These are phyloP conservation scores for Solanum paucissectum DNA, from an alignment of 257 asterid species.

Conservation along the genomic window DNA sequence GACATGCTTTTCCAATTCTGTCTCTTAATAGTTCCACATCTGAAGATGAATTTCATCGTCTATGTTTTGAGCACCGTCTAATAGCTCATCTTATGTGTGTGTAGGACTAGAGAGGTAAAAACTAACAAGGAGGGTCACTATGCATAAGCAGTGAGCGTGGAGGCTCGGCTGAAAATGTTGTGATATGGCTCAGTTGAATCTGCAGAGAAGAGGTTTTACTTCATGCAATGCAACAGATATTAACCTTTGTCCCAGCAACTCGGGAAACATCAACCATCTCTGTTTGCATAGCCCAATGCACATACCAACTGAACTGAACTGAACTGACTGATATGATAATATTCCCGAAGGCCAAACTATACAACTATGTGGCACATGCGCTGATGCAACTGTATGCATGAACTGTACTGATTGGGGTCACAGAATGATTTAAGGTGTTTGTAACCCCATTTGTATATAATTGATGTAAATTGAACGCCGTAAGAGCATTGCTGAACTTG, in stretches of 20 bases:
- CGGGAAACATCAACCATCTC: neutral
- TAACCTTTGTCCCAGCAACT: neutral
- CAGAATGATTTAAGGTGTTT: neutral
- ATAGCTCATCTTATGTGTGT: neutral
- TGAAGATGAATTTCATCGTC: neutral
- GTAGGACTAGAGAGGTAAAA: neutral
- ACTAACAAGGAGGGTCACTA: neutral
- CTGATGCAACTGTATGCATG: neutral
- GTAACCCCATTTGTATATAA: neutral
- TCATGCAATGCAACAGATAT: neutral
- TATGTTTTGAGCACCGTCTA: neutral
- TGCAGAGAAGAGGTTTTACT: neutral
- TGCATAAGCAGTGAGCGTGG: neutral
- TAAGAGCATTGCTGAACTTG: neutral
- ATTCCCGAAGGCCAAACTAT: neutral
- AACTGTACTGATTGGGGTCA: neutral
- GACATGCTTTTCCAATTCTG: neutral
- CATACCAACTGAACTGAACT: neutral
- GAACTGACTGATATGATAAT: neutral
- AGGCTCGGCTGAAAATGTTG: neutral
- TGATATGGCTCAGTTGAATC: neutral
- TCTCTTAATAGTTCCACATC: neutral
- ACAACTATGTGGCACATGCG: neutral
- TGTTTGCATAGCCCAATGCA: neutral
- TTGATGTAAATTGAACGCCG: neutral